Base-by-base conservation (phyloP, 2,329 filamentous ascomycete species). In the Aspergillus quadrilineatus region DNA sequence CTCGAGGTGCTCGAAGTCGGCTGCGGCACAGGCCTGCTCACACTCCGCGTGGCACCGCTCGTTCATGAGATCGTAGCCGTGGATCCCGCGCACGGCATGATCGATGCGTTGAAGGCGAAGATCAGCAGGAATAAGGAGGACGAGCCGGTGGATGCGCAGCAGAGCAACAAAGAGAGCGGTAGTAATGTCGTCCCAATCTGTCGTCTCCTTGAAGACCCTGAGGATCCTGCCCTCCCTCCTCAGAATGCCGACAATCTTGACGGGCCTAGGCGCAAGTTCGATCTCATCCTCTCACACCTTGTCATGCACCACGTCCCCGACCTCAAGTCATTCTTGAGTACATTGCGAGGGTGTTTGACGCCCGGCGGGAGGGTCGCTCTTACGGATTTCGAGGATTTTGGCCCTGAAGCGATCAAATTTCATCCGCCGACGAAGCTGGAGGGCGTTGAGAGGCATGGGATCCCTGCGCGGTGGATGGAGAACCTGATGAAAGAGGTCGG, bases 341-440 rank as follows among this genome's bases (percentile, higher is more conserved):
- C 78, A 1, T 75, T 84, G 66, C 67, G 75, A 28, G 78, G 73
- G 5, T 79, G 78, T 39, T 68, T 85, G 43, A 76, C 72, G 53
- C 66, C 73, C 0, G 81, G 80, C 0, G 83, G 81, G 0, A 63
- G 67, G 50, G 72, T 84, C 0, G 80, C 79, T 1, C 67, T 85
- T 61, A 85, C 82, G 1, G 83, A 85, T 63, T 85, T 80, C 64
- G 81, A 85, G 64, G 78, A 85, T 60, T 80, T 79, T 65, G 82
- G 82, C 0, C 76, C 77, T 0, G 78, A 79, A 43, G 80, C 81
- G 1, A 71, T 77, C 32, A 69, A 68, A 47, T 85, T 85, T 62
- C 82, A 85, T 67, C 77, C 82, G 0, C 70, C 76, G 61, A 63
- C 63, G 22, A 83, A 82, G 67, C 77, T 83, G 74, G 73, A 73